These are phyloP conservation scores for Lactifluus echinatus DNA, from an alignment of 768 basidiomycete genomes.

Conservation along the genomic window DNA sequence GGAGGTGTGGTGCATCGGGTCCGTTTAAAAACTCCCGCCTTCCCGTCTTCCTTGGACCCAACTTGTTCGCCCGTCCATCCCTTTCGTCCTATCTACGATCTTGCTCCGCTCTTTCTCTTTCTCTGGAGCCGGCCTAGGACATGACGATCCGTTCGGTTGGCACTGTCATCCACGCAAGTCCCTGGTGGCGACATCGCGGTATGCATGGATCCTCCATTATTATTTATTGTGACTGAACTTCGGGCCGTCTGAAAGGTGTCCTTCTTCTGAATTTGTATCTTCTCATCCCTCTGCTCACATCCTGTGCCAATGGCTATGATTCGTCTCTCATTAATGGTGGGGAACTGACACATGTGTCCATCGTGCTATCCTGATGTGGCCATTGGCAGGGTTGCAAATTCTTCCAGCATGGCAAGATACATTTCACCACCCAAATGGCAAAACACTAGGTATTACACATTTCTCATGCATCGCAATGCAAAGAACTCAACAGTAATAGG, in stretches of 20 bases:
- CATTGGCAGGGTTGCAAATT: slow-evolving; percentile 50
- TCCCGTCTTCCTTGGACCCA: not conserved
- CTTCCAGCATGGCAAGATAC: slow-evolving; percentile 53
- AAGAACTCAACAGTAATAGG: slow-evolving; percentile 29
- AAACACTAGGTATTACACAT: slow-evolving; percentile 34
- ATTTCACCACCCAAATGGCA: slow-evolving; percentile 45
- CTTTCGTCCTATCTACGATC: not conserved
- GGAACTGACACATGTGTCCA: not conserved
- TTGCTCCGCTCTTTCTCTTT: not conserved
- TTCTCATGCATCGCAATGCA: not conserved
- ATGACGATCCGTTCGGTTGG: slow-evolving; percentile 41
- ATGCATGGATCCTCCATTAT: slow-evolving; percentile 13
- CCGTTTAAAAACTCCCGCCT: not conserved
- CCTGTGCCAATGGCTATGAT: slow-evolving; percentile 58
- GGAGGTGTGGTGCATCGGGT: not conserved
- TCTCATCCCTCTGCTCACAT: slow-evolving; percentile 54
- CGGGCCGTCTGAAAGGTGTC: slow-evolving; percentile 36
- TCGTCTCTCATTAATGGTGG: slow-evolving; percentile 56
- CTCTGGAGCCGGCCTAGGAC: not conserved
- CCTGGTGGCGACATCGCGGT: slow-evolving; percentile 59
- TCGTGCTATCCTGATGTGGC: not conserved
- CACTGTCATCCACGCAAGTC: slow-evolving; percentile 49
- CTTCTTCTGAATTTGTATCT: slow-evolving; percentile 50
- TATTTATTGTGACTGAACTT: not conserved
- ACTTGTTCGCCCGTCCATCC: not conserved